Base-by-base conservation (phyloP, 805 yeast species). In the Candida succiphila region DNA sequence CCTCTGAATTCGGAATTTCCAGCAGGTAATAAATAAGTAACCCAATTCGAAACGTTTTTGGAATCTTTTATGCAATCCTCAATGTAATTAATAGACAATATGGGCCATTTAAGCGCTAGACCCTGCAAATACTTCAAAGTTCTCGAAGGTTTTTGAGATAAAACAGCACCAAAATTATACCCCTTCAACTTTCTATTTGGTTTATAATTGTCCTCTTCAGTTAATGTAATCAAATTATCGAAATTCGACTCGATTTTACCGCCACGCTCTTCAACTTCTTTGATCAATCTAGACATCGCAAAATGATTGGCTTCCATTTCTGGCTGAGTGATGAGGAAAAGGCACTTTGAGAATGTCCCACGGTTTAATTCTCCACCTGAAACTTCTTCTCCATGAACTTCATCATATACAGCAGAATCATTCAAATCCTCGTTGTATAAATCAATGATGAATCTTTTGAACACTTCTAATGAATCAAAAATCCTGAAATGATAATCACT, bases 21-120 rank as follows among this genome's bases (percentile, higher is more conserved):
- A 0, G 92, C 73, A 1, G 94, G 81, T 14, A 86, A 56, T 2
- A 80, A 46, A 49, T 75, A 86, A 3, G 66, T 58, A 3, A 52
- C 54, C 72, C 89, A 71, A 1, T 47, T 38, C 4, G 63, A 35
- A 36, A 63, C 32, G 20, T 38, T 20, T 2, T 43, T 36, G 31
- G 22, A 15, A 33, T 20, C 7, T 25, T 20, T 1, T 39, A 34
- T 20, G 36, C 79, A 66, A 37, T 77, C 79, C 5, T 52, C 49
- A 3, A 85, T 58, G 42, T 69, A 86, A 7, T 55, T 48, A 36
- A 69, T 67, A 3, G 84, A 75, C 21, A 87, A 47, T 15, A 82
- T 68, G 2, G 96, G 96, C 95, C 95, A 86, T 3, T 89, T 88
- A 29, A 86, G 49, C 0, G 89, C 83, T 14, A 86, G 52, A 2